Conservation (phyloP, 495 filamentous ascomycete species). For the Lichenothelia convexa region DNA sequence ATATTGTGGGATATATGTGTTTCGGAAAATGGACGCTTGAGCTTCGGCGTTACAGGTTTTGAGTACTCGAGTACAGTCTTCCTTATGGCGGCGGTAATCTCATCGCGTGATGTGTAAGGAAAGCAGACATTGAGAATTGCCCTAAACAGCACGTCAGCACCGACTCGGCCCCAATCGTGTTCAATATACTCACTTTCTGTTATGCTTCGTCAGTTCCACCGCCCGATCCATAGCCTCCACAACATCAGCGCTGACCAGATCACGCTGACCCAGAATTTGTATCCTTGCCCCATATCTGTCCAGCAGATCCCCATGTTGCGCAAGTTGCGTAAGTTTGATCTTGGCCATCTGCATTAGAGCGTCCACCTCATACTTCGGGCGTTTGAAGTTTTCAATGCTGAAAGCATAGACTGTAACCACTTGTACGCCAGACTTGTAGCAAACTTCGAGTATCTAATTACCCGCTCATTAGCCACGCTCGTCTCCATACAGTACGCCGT, state of each 20-base stretch:
- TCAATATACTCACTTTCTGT: conserved; percentile 39
- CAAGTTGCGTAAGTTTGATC: conserved; percentile 74
- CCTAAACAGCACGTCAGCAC: conserved; percentile 20
- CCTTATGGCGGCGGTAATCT: conserved; percentile 84
- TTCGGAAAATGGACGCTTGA: conserved; percentile 59
- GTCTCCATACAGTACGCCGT: conserved; percentile 6
- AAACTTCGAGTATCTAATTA: conserved; percentile 95
- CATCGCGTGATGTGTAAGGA: conserved; percentile 87
- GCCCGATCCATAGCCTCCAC: conserved; percentile 71
- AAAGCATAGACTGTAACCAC: conserved; percentile 97
- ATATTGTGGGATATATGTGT: conserved; percentile 73
- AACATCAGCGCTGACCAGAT: conserved; percentile 69
- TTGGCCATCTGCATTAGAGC: conserved; percentile 96
- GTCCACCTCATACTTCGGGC: conserved; percentile 94
- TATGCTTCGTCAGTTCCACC: conserved; percentile 62
- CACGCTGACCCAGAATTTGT: conserved; percentile 61
- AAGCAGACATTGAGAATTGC: conserved; percentile 91
- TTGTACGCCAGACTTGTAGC: conserved; percentile 88
- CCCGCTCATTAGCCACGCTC: no score
- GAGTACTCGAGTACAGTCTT: conserved; percentile 71
- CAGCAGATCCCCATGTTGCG: conserved; percentile 81
- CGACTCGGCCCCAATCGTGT: no score
- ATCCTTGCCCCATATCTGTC: conserved; percentile 84
- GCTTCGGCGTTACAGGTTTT: conserved; percentile 34
- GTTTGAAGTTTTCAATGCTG: conserved; percentile 97